Base-by-base conservation (phyloP, 176 grass and related monocot species). In the Dendrocalamus sinicus region DNA sequence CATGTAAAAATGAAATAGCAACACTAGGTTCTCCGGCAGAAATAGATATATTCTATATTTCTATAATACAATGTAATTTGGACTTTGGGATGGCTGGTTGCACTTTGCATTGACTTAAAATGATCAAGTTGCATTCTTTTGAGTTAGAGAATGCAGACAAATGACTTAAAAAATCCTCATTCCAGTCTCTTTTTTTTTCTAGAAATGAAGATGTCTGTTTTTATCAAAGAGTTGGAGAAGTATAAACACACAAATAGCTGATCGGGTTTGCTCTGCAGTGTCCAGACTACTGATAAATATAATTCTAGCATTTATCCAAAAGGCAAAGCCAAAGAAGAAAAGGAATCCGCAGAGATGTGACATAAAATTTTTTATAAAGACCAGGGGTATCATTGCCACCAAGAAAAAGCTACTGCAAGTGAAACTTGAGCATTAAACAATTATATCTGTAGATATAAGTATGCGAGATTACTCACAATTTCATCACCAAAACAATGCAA, bases 61-160 rank as follows among this genome's bases (percentile, higher is more conserved):
- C 28, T 30, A 28, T 28, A 28, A 30, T 40, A 75, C 14, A 51
- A 45, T 79, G 6, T 80, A 80, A 13, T 78, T 73, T 17, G 5
- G 19, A 73, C 43, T 52, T 74, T 58, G 6, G 67, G 82, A 30
- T 30, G 28, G 28, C 28, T 30, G 28, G 28, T 30, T 79, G 37
- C 66, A 79, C 79, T 79, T 85, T 82, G 35, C 39, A 67, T 26
- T 30, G 28, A 30, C 28, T 30, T 26, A 39, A 54, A 74, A 83
- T 64, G 19, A 52, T 52, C 65, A 55, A 30, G 28, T 28, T 28
- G 28, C 28, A 28, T 28, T 28, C 28, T 28, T 28, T 28, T 28
- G 28, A 28, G 28, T 28, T 28, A 28, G 28, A 28, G 28, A 28
- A 28, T 28, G 17, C 20, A 60, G 22, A 60, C 9, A 64, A 76